A percentile compares a stretch with the other conserved stretches of the same genome.
Evolutionary conservation across 345 rosid genomes (phyloP).

Genomic region (Bruguiera gymnorhiza): DNA sequence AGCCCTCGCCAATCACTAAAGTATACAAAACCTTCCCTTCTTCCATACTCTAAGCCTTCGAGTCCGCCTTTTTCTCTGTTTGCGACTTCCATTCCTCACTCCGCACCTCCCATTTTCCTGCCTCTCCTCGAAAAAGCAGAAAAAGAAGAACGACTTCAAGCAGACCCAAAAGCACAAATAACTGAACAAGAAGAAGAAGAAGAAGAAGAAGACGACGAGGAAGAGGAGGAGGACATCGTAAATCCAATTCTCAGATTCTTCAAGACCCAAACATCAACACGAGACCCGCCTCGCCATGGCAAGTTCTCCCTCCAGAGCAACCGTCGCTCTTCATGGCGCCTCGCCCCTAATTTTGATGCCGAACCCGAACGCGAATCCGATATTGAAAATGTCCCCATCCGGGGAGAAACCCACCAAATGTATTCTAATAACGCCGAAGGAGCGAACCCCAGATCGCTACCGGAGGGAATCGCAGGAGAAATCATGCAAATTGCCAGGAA

Average conservation of each 20-base stretch:
- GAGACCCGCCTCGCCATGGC: conserved; percentile 49
- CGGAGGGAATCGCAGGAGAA: conserved; percentile 36
- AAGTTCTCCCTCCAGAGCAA: conserved; percentile 53
- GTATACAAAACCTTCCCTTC: conserved; percentile 14
- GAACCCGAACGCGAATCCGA: conserved; percentile 24
- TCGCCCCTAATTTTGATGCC: conserved; percentile 40
- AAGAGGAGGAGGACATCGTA: conserved; percentile 24
- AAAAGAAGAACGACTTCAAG: neutral
- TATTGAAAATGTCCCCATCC: neutral
- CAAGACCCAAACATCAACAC: conserved; percentile 44
- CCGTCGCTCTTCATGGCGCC: conserved; percentile 73
- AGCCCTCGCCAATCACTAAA: neutral
- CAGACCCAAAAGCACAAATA: conserved; percentile 13
- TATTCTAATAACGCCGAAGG: conserved; percentile 6
- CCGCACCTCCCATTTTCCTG: conserved; percentile 59
- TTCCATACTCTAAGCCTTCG: conserved; percentile 16
- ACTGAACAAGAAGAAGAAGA: neutral
- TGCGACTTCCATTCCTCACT: conserved; percentile 25
- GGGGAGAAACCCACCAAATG: neutral
- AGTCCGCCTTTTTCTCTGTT: conserved; percentile 25
- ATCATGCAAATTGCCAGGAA: conserved; percentile 51
- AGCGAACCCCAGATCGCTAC: conserved; percentile 13
- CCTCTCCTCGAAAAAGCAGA: conserved; percentile 42
- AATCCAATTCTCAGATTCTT: conserved; percentile 73
- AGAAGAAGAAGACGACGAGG: conserved; percentile 10